Conservation (phyloP, 805 yeast species). For the Candida quercuum region DNA sequence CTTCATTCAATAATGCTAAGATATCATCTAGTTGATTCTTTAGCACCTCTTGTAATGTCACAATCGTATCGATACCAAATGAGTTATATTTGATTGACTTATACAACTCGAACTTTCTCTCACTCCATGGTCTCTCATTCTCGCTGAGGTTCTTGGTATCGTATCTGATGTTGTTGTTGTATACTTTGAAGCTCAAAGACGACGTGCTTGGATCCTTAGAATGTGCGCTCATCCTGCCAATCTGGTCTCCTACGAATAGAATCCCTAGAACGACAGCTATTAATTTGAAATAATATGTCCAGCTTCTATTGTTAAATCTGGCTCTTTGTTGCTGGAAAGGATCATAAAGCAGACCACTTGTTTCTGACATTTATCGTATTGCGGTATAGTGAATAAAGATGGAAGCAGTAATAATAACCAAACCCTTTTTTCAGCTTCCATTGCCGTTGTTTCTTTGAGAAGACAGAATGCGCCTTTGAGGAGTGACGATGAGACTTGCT, state of each 20-base stretch:
- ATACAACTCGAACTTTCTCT: conserved; percentile 33
- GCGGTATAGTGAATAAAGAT: no score
- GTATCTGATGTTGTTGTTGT: conserved; percentile 41
- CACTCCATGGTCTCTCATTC: conserved; percentile 42
- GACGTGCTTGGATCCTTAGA: not conserved
- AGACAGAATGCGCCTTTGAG: no score
- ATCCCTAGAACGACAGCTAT: not conserved
- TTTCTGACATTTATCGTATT: not conserved
- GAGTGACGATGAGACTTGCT: no score
- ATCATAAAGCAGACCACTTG: not conserved
- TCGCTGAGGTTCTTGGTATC: conserved; percentile 31
- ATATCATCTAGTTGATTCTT: conserved; percentile 42
- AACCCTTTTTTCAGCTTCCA: no score
- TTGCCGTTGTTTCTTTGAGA: no score
- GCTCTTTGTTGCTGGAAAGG: not conserved
- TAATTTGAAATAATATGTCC: not conserved
- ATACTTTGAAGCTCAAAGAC: conserved; percentile 16
- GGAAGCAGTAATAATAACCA: no score
- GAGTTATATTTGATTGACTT: conserved; percentile 36
- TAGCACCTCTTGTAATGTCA: conserved; percentile 44
- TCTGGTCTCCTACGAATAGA: not conserved
- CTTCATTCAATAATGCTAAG: conserved; percentile 25
- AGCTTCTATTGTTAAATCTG: not conserved
- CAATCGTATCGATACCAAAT: conserved; percentile 31
- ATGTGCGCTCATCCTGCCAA: not conserved